A percentile compares a stretch with the other conserved stretches of the same genome.
Conservation (phyloP, 2,329 filamentous ascomycete species). For the Epichloe sylvatica region DNA sequence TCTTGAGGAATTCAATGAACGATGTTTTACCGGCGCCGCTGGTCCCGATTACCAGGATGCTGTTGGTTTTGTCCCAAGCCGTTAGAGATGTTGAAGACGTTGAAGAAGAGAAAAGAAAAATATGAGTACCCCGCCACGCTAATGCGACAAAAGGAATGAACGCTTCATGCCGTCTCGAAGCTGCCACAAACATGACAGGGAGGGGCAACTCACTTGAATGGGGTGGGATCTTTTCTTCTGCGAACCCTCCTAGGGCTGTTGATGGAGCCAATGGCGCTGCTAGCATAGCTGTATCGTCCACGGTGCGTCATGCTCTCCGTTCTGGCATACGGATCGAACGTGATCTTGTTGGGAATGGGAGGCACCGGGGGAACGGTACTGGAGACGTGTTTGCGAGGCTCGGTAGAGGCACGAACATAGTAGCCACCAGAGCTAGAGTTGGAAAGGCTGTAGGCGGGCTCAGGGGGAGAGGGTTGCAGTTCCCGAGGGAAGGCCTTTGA, state of each 20-base stretch:
- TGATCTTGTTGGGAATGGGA: conserved; percentile 44
- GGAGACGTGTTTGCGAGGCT: conserved; percentile 29
- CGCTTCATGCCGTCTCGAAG: neutral
- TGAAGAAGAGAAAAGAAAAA: neutral
- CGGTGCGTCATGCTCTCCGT: conserved; percentile 95
- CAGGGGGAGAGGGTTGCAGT: conserved; percentile 38
- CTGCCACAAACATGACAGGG: neutral
- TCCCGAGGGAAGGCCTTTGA: conserved; percentile 37
- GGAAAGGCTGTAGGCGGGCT: conserved; percentile 46
- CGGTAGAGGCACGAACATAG: conserved; percentile 18
- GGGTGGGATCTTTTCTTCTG: conserved; percentile 90
- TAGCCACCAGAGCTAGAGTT: conserved; percentile 19
- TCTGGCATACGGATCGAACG: conserved; percentile 62
- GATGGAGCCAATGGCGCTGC: conserved; percentile 76
- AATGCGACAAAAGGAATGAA: neutral
- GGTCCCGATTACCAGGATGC: conserved; percentile 80
- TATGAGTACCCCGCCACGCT: neutral
- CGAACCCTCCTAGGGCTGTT: conserved; percentile 86
- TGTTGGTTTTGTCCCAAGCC: conserved; percentile 22
- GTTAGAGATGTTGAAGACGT: conserved; percentile 4
- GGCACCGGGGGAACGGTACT: conserved; percentile 37
- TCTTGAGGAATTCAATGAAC: conserved; percentile 90
- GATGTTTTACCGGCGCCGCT: conserved; percentile 86
- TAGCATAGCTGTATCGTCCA: conserved; percentile 91
- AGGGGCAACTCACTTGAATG: conserved; percentile 78